A percentile compares a stretch with the other conserved stretches of the same genome.
Evolutionary conservation across 2,329 filamentous ascomycete species (phyloP).

Genomic region (Coleophoma eucalyptorum): DNA sequence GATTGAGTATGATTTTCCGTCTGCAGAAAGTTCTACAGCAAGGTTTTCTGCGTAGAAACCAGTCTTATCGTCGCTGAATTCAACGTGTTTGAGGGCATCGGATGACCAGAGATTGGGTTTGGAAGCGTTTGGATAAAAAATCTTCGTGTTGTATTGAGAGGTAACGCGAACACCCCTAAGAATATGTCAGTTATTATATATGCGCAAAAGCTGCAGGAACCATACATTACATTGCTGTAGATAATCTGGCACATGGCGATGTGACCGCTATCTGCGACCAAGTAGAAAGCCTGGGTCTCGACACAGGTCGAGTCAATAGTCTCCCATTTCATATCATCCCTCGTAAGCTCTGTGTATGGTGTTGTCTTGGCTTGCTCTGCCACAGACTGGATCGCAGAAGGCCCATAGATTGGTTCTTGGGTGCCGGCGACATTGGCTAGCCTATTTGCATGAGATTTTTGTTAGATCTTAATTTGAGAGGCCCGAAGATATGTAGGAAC

Average conservation of each 20-base stretch:
- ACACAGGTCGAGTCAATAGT: slow-evolving; percentile 81
- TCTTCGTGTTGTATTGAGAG: slow-evolving; percentile 89
- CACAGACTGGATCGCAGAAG: slow-evolving; percentile 81
- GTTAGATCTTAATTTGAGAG: slow-evolving; percentile 10
- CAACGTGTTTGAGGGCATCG: slow-evolving; percentile 71
- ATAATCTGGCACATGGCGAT: slow-evolving; percentile 85
- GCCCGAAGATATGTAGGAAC: slow-evolving; percentile 10
- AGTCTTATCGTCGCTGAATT: slow-evolving; percentile 79
- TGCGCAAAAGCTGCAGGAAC: slow-evolving; percentile 23
- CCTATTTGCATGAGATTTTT: slow-evolving; percentile 33
- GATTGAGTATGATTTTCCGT: slow-evolving; percentile 79
- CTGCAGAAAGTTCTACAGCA: slow-evolving; percentile 80
- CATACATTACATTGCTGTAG: slow-evolving; percentile 92
- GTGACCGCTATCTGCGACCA: slow-evolving; percentile 74
- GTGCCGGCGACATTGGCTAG: slow-evolving; percentile 85
- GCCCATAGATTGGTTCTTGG: slow-evolving; percentile 92
- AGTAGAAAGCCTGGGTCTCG: slow-evolving; percentile 93
- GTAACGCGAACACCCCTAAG: slow-evolving; percentile 82
- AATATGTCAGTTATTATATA: slow-evolving; percentile 21
- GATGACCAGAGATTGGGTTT: slow-evolving; percentile 81
- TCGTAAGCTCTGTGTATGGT: slow-evolving; percentile 75
- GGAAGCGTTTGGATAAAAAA: slow-evolving; percentile 73
- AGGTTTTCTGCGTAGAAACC: slow-evolving; percentile 85
- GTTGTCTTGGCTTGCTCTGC: slow-evolving; percentile 73
- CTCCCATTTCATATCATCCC: slow-evolving; percentile 79